phyloP scores from a whole-genome alignment of 345 rosid genomes.

The Heritiera littoralis region DNA sequence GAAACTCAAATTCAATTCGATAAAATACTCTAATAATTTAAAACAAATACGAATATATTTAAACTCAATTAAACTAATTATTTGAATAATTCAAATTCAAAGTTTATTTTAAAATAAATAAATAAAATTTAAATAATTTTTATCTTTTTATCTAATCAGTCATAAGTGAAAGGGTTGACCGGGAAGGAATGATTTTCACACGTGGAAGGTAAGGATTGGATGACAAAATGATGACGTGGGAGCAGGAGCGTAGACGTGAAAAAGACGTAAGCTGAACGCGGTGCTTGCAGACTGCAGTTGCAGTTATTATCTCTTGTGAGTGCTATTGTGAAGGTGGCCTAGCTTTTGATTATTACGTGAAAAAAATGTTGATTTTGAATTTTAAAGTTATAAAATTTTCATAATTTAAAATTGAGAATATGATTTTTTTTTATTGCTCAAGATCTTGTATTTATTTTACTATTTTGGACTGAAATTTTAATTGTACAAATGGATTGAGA shows the following conservation, averaged over 20 bases:
- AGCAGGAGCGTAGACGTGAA: constrained; percentile 17
- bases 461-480: neutral
- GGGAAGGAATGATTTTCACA: neutral
- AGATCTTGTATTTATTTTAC: neutral
- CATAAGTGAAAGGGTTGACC: neutral
- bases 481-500: neutral
- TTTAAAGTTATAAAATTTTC: too few relatives aligned
- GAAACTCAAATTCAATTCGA: too few relatives aligned
- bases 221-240: neutral
- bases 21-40: too few relatives aligned
- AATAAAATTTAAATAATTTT: too few relatives aligned
- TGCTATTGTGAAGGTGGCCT: neutral
- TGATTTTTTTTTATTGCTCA: too few relatives aligned
- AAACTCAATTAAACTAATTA: too few relatives aligned
- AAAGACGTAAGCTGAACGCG: constrained; percentile 36
- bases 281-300: neutral
- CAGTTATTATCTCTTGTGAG: neutral
- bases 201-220: neutral
- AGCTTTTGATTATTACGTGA: neutral
- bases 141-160: too few relatives aligned
- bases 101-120: too few relatives aligned
- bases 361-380: too few relatives aligned
- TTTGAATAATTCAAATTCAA: too few relatives aligned
- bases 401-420: too few relatives aligned
- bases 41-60: too few relatives aligned